Evolutionary conservation across 1,139 yeast genomes (phyloP), one percentile per base, ranked within the genome.

Genomic region (Yamadazyma triangularis): DNA sequence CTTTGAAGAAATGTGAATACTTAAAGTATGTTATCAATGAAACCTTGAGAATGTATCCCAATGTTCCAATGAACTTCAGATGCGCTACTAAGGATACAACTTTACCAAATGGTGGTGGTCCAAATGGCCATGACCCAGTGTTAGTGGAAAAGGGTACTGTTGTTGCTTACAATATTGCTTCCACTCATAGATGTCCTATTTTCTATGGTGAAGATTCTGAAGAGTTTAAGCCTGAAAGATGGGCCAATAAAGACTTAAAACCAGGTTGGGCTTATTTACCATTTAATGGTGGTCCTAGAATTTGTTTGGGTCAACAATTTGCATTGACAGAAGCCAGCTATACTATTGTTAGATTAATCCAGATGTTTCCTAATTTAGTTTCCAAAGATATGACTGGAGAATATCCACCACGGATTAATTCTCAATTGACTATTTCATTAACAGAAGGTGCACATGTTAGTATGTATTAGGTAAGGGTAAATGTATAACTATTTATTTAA

Each of bases 261-360:
- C 52, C 64, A 33, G 71, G 70, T 27, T 74, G 79, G 78, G 71
- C 69, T 19, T 73, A 58, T 45, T 49, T 73, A 20, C 78, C 79
- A 11, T 73, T 73, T 57, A 75, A 75, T 41, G 80, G 80, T 30
- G 80, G 81, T 3, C 80, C 80, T 21, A 58, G 80, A 37, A 73
- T 74, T 33, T 75, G 81, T 45, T 57, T 74, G 29, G 81, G 80
- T 20, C 79, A 74, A 52, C 79, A 73, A 50, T 71, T 70, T 52
- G 79, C 79, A 1, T 64, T 74, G 38, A 72, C 79, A 19, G 81
- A 75, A 50, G 43, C 43, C 3, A 58, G 70, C 5, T 73, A 71
- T 39, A 63, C 69, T 13, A 43, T 70, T 28, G 64, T 59, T 12
- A 56, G 79, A 35, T 51, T 73, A 32, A 54, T 56, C 11, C 74